Base-by-base conservation (phyloP, 1,139 yeast species). In the Zhuliangozyma blackwelliae region DNA sequence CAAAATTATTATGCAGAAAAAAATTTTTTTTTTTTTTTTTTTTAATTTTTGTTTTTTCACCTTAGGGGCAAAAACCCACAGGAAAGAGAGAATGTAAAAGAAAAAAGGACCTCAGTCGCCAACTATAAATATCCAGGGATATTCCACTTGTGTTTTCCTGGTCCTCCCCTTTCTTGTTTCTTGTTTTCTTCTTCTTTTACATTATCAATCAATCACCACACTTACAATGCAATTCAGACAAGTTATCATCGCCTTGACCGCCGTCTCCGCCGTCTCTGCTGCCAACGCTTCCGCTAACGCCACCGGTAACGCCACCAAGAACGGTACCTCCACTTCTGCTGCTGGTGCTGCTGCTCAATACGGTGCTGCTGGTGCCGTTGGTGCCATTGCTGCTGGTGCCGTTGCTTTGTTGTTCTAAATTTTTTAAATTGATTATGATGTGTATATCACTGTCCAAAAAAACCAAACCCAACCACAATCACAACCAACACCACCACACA, bases 331-430 rank as follows among this genome's bases (percentile, higher is more conserved):
- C 12, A 31, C 45, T 35, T 43, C 58, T 45, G 46, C 60, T 38
- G 49, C 49, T 40, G 54, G 50, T 44, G 59, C 54, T 47, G 57
- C 54, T 41, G 57, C 52, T 41, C 51, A 51, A 47, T 54, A 51
- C 35, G 66, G 66, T 52, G 61, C 65, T 43, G 50, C 50, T 33
- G 64, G 49, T 38, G 38, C 43, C 29, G 41, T 46, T 33, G 50
- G 71, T 54, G 70, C 68, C 43, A 63, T 65, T 47, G 72, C 72
- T 41, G 72, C 72, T 41, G 72, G 69, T 49, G 72, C 68, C 57
- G 65, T 65, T 55, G 72, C 72, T 61, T 63, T 66, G 53, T 62
- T 66, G 50, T 62, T 66, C 51, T 66, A 65, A 63, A 60, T 47
- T 43, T n/a, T n/a, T n/a, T n/a, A n/a, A n/a, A n/a, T 42, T 40